phyloP scores from a whole-genome alignment of 2,329 filamentous ascomycete species.

The Stylonectria norvegica region DNA sequence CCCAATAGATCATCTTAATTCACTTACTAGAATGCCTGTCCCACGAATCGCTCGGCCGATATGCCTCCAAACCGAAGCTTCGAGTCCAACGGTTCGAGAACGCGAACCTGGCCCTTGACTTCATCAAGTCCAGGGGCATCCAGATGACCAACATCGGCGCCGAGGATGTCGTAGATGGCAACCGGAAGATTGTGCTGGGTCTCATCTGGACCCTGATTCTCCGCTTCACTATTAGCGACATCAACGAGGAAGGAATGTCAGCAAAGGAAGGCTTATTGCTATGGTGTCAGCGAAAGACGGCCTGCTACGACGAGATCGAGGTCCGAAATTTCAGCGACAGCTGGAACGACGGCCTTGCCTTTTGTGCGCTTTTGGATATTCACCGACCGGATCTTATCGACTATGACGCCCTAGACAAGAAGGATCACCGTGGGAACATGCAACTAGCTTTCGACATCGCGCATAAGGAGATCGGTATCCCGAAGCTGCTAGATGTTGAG shows the following conservation, averaged over 20 bases:
- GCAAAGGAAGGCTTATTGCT: conserved; percentile 92
- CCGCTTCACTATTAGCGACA: conserved; percentile 96
- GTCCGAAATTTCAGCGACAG: conserved; percentile 92
- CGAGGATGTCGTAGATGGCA: conserved; percentile 97
- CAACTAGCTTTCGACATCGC: conserved; percentile 96
- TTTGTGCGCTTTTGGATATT: conserved; percentile 94
- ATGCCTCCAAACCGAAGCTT: conserved; percentile 93
- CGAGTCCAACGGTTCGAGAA: conserved; percentile 98
- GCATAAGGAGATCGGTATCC: conserved; percentile 93
- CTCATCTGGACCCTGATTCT: conserved; percentile 98
- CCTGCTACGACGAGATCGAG: conserved; percentile 95
- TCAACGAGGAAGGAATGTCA: conserved; percentile 96
- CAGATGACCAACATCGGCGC: conserved; percentile 98
- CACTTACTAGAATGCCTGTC: conserved; percentile 96
- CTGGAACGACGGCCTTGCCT: conserved; percentile 97
- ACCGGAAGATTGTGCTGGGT: conserved; percentile 93
- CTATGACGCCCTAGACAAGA: conserved; percentile 91
- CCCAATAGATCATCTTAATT: conserved; percentile 77
- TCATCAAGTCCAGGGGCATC: conserved; percentile 84
- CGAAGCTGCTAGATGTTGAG: conserved; percentile 91
- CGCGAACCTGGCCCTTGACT: conserved; percentile 92
- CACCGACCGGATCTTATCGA: conserved; percentile 96
- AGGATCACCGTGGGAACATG: conserved; percentile 94
- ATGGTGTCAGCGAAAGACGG: conserved; percentile 98
- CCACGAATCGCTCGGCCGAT: conserved; percentile 89